phyloP scores from a whole-genome alignment of 169 alveolate genomes.

The Plasmodium relictum region DNA sequence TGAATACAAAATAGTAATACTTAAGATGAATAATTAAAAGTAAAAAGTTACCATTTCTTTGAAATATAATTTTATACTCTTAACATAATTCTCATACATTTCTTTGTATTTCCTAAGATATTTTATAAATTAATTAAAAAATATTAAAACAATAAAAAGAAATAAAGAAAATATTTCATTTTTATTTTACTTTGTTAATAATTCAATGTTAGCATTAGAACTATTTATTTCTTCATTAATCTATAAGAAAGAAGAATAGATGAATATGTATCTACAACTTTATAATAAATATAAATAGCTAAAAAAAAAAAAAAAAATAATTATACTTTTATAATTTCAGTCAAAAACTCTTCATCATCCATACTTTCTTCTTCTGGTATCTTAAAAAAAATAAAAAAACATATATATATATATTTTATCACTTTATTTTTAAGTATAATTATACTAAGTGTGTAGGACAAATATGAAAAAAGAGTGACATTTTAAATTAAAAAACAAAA shows the following conservation, averaged over 20 bases:
- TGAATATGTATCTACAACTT: not conserved
- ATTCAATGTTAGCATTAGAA: conserved; percentile 37
- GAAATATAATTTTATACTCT: conserved; percentile 42
- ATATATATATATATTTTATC: not conserved
- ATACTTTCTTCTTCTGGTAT: conserved; percentile 56
- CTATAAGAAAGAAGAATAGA: not conserved
- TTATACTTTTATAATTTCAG: conserved; percentile 35
- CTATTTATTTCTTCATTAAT: conserved; percentile 47
- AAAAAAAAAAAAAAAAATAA: not conserved
- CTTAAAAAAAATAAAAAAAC: conserved; percentile 19
- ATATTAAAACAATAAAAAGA: not conserved
- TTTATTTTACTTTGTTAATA: conserved; percentile 30
- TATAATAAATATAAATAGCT: not conserved
- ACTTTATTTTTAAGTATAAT: not conserved
- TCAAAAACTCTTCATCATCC: conserved; percentile 57
- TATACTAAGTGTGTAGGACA: not conserved
- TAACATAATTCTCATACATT: conserved; percentile 38
- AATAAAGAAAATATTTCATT: not conserved
- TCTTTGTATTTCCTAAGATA: conserved; percentile 46
- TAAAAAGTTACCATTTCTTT: conserved; percentile 23
- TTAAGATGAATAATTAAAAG: not conserved
- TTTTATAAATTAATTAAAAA: not conserved
- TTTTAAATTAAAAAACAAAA: too few relatives aligned
- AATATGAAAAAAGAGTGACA: too few relatives aligned
- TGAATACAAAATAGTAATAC: not conserved